Evolutionary conservation across 495 filamentous ascomycete genomes (phyloP), one percentile per base, ranked within the genome.

Genomic region (Barbatosphaeria neglecta): DNA sequence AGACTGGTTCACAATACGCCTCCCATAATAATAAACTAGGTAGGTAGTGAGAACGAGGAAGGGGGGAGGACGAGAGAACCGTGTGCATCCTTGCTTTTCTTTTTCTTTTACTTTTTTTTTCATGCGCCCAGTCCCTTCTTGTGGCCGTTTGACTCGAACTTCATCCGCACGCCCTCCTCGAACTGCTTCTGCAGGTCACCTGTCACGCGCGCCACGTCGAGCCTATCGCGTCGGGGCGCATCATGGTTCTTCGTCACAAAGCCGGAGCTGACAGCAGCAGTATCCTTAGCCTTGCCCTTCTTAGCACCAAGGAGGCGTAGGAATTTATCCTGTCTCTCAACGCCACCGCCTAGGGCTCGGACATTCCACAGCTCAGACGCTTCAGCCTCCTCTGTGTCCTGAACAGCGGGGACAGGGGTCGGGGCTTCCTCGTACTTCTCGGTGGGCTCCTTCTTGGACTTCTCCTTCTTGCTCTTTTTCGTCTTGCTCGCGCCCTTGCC

Each of bases 111-210:
- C n/a, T n/a, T 15, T 45, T 19, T 39, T 37, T 24, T 37, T 54
- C 47, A 79, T 31, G 72, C 74, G 43, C 78, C 78, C 31, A 81
- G 61, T 0, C 77, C 77, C 33, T 63, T 66, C 48, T 66, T 66
- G 52, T 76, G 73, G 1, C 65, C 65, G 9, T 66, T 66, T 2
- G 61, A 55, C 44, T 76, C 76, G 24, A 73, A 66, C 62, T 80
- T 81, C 65, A 76, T 70, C 46, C 62, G 67, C 49, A 80, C 74
- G n/a, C 78, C 73, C 4, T 62, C 60, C 33, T 75, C 65, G 47
- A 75, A 81, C 51, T 81, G 78, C 44, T 65, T 70, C 55, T 81
- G 75, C 10, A 82, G 63, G 40, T 80, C 77, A 25, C 64, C 60
- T 41, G 80, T 69, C 19, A 73, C 62, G 42, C 63, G 56, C 22